Conservation (phyloP, 2,329 filamentous ascomycete species). For the Neofusicoccum parvum region DNA sequence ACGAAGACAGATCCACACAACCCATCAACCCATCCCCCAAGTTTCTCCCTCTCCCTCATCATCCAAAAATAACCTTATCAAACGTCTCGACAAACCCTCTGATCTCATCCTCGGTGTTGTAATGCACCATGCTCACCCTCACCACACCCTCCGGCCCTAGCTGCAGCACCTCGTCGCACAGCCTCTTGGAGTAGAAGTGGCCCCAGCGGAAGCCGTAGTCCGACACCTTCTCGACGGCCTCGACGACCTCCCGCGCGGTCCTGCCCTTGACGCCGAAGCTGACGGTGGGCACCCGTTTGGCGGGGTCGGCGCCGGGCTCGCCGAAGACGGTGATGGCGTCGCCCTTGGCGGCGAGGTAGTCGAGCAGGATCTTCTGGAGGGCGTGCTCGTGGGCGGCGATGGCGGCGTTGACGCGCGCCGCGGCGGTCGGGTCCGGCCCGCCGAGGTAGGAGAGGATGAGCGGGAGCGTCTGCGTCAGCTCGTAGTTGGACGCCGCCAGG, state of each 20-base stretch:
- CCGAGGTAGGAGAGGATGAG: conserved; percentile 64
- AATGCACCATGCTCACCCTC: conserved; percentile 72
- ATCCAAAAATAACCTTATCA: conserved; percentile 48
- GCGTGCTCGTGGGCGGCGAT: conserved; percentile 62
- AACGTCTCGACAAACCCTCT: conserved; percentile 54
- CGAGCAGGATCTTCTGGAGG: conserved; percentile 61
- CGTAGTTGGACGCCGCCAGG: conserved; percentile 70
- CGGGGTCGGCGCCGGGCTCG: conserved; percentile 50
- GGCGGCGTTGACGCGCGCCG: conserved; percentile 47
- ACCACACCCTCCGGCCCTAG: conserved; percentile 65
- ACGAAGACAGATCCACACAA: not conserved
- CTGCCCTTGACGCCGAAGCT: conserved; percentile 64
- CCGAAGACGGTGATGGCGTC: conserved; percentile 62
- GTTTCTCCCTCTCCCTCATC: not conserved
- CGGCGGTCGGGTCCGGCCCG: conserved; percentile 34
- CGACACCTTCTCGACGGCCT: conserved; percentile 61
- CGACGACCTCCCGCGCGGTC: conserved; percentile 61
- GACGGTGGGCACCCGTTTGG: conserved; percentile 64
- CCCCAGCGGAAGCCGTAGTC: conserved; percentile 68
- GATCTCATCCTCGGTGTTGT: conserved; percentile 68
- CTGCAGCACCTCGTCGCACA: conserved; percentile 61
- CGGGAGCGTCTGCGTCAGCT: conserved; percentile 66
- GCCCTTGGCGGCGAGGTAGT: conserved; percentile 56
- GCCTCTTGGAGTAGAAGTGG: conserved; percentile 67
- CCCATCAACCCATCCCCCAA: not conserved